These are phyloP conservation scores for Chaetothyriales sp. DNA, from an alignment of 2,329 filamentous ascomycete genomes.

Conservation along the genomic window DNA sequence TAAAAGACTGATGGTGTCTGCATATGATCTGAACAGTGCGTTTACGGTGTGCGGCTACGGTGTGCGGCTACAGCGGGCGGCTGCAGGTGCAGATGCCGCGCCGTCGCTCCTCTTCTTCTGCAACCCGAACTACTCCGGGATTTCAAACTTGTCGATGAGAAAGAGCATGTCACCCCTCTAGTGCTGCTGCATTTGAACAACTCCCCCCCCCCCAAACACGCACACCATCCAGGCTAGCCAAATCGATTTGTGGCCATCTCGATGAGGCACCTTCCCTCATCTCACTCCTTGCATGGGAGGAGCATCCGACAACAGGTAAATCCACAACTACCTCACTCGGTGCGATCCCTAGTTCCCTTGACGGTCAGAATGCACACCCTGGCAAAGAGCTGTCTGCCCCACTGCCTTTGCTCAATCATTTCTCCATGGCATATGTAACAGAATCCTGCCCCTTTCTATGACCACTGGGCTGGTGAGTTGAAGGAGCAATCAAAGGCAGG, in stretches of 20 bases:
- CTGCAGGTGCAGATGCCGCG: background rate
- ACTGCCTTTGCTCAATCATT: too few species aligned
- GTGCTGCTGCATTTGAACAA: conserved; percentile 19
- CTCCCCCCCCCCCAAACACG: conserved; percentile 8
- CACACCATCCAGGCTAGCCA: conserved; percentile 3
- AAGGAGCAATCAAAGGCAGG: conserved; percentile 1
- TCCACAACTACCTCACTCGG: too few species aligned
- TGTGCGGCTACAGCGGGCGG: background rate
- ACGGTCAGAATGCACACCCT: too few species aligned
- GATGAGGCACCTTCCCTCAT: too few species aligned
- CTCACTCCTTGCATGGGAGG: too few species aligned
- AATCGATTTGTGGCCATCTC: too few species aligned
- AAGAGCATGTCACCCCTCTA: conserved; percentile 19
- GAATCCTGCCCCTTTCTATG: too few species aligned
- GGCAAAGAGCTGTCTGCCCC: too few species aligned
- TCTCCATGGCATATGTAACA: too few species aligned
- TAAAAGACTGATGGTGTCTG: background rate
- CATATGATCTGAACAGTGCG: background rate
- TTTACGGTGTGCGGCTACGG: background rate
- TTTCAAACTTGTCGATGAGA: conserved; percentile 12
- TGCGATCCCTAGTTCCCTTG: too few species aligned
- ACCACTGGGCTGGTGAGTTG: too few species aligned
- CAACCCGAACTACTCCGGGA: background rate
- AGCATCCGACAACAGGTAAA: too few species aligned
- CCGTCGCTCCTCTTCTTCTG: background rate